Base-by-base conservation (phyloP, 108 stramenopile species). In the Cyclotella kingstonii region DNA sequence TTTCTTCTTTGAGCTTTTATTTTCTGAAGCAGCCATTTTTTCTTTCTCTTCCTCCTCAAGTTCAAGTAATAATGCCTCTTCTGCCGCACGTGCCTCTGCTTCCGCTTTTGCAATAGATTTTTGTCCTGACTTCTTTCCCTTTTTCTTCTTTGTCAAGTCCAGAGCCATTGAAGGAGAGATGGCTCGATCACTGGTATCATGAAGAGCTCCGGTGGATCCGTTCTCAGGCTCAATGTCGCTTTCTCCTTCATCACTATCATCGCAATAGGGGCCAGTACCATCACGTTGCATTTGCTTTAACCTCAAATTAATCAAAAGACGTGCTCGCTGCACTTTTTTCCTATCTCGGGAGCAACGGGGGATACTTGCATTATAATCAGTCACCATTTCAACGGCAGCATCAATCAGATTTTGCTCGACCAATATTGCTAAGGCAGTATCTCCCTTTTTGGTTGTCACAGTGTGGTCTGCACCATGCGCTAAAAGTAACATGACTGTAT, bases 371-470 rank as follows among this genome's bases (percentile, higher is more conserved):
- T 89, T 94, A 74, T 94, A 90, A 60, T 84, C 83, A 3, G 92
- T 85, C 45, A 94, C 92, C 92, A 94, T 94, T 60, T 94, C 87
- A 4, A 94, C 92, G 6, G 92, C 92, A 1, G 92, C 87, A 74
- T 94, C 92, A 44, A 94, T 94, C 54, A 94, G 50, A 63, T 94
- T 87, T 53, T 94, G 92, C 59, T 94, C 92, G 44, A 94, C 92
- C 44, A 94, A 64, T 42, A 94, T 94, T 10, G 88, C 84, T 22
- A 94, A 78, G n/a, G 92, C 92, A 3, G 92, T 94, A 45, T 94
- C 92, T n/a, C 92, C 92, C 51, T 94, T 94, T 68, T 94, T 94
- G 23, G 92, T 94, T 15, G 92, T 90, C 27, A 94, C 92, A 21
- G 86, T 94, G 55, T 94, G 92, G 60, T 94, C 89, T 21, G 92